phyloP scores from a whole-genome alignment of 371 early-diverging fungal species.

The Entomophthora muscae region DNA sequence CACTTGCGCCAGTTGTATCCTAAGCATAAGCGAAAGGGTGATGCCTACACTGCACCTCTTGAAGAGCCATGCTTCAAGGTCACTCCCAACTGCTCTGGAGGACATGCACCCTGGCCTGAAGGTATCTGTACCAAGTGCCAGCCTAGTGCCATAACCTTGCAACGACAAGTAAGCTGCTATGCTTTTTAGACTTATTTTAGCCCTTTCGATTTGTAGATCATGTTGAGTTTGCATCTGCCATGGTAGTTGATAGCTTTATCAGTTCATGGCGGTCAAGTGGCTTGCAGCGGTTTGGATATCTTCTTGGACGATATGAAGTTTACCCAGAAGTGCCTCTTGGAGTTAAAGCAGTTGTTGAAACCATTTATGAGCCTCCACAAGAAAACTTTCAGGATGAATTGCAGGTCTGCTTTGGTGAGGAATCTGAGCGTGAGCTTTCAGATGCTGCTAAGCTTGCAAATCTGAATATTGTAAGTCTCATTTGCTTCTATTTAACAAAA shows the following conservation, averaged over 20 bases:
- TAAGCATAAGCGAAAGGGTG: conserved; percentile 20
- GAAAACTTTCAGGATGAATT: conserved; percentile 68
- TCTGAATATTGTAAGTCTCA: conserved; percentile 27
- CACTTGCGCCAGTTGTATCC: conserved; percentile 62
- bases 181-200: conserved; percentile 22
- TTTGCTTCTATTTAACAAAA: conserved; percentile 6
- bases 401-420: conserved; percentile 29
- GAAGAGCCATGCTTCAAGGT: conserved; percentile 69
- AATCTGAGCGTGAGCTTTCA: conserved; percentile 38
- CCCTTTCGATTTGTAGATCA: conserved; percentile 96
- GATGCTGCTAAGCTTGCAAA: conserved; percentile 59
- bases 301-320: conserved; percentile 88
- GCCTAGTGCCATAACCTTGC: conserved; percentile 81
- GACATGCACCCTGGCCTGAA: conserved; percentile 81
- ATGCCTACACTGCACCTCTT: conserved; percentile 48
- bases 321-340: conserved; percentile 90
- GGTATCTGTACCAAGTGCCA: conserved; percentile 97
- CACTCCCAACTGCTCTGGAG: conserved; percentile 55
- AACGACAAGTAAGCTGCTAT: conserved; percentile 44
- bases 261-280: conserved; percentile 77
- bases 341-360: conserved; percentile 92
- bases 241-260: conserved; percentile 77
- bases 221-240: conserved; percentile 86
- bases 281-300: conserved; percentile 78
- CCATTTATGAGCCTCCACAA: conserved; percentile 92